Evolutionary conservation across 805 yeast genomes (phyloP).

Genomic region (Saccharomycopsis fodiens): DNA sequence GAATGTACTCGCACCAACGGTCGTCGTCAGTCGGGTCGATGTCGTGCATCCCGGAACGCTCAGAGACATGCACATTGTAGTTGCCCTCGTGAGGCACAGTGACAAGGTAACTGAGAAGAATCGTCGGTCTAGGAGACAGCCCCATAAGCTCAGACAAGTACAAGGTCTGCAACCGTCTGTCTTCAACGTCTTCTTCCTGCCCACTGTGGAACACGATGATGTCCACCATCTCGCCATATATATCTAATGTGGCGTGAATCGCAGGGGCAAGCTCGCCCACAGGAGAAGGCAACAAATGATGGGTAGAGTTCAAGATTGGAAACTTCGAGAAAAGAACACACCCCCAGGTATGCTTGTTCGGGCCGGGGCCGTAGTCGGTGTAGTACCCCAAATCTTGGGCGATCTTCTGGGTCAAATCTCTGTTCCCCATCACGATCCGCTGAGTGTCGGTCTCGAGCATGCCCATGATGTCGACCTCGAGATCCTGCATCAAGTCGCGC

Average conservation of each 20-base stretch:
- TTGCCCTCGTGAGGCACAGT: constrained; percentile 84
- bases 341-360: constrained; percentile 98
- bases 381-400: constrained; percentile 94
- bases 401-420: constrained; percentile 84
- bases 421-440: constrained; percentile 87
- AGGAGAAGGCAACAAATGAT: constrained; percentile 90
- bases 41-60: constrained; percentile 79
- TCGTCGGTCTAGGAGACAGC: constrained; percentile 70
- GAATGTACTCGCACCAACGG: constrained; percentile 96
- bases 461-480: constrained; percentile 88
- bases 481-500: constrained; percentile 73
- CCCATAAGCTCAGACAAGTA: constrained; percentile 78
- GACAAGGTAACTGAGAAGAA: constrained; percentile 83
- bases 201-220: constrained; percentile 97
- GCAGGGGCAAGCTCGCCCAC: constrained; percentile 99
- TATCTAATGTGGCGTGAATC: constrained; percentile 89
- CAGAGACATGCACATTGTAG: constrained; percentile 85
- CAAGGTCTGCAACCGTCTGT: constrained; percentile 77
- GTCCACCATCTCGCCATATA: constrained; percentile 81
- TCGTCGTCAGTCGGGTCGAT: constrained; percentile 93
- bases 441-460: constrained; percentile 90
- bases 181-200: constrained; percentile 95
- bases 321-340: constrained; percentile 86
- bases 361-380: constrained; percentile 96
- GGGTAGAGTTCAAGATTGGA: constrained; percentile 86